A percentile compares a stretch with the other conserved stretches of the same genome.
These are phyloP conservation scores for Capsaspora owczarzaki DNA, from an alignment of 78 protist genomes.

Conservation along the genomic window DNA sequence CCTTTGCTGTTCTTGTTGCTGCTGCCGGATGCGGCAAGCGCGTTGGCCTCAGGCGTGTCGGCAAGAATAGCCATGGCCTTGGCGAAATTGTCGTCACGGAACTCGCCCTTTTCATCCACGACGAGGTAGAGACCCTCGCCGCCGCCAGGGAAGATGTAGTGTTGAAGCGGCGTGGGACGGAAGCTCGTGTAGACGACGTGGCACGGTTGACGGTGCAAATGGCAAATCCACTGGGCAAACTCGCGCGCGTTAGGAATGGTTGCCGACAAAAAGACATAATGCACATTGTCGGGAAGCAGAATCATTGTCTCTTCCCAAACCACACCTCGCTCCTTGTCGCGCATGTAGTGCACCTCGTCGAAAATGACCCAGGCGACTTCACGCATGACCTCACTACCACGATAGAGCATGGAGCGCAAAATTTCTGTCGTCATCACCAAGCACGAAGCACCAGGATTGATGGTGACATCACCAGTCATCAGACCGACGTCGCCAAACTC, in stretches of 20 bases:
- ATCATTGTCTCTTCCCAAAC: conserved; percentile 95
- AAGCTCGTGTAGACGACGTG: conserved; percentile 68
- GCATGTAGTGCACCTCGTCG: conserved; percentile 82
- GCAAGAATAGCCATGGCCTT: conserved; percentile 40
- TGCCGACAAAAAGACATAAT: conserved; percentile 82
- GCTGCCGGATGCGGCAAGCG: no score
- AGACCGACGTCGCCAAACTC: conserved; percentile 84
- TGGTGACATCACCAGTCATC: conserved; percentile 80
- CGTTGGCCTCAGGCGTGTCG: background rate
- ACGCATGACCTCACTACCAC: conserved; percentile 79
- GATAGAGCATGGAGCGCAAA: conserved; percentile 72
- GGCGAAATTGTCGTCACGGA: conserved; percentile 62
- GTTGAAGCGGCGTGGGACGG: conserved; percentile 91
- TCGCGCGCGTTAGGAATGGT: conserved; percentile 86
- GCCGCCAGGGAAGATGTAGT: conserved; percentile 24
- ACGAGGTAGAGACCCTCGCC: conserved; percentile 5
- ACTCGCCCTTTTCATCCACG: conserved; percentile 42
- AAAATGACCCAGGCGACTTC: conserved; percentile 90
- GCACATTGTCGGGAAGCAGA: conserved; percentile 72
- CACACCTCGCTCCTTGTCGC: conserved; percentile 78
- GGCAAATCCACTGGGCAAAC: conserved; percentile 92
- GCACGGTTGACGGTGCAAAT: conserved; percentile 45
- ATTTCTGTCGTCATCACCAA: conserved; percentile 97
- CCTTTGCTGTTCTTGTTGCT: background rate
- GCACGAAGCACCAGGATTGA: conserved; percentile 80